Evolutionary conservation across 164 flowering plant species (phyloP).

Genomic region (Piper betle): DNA sequence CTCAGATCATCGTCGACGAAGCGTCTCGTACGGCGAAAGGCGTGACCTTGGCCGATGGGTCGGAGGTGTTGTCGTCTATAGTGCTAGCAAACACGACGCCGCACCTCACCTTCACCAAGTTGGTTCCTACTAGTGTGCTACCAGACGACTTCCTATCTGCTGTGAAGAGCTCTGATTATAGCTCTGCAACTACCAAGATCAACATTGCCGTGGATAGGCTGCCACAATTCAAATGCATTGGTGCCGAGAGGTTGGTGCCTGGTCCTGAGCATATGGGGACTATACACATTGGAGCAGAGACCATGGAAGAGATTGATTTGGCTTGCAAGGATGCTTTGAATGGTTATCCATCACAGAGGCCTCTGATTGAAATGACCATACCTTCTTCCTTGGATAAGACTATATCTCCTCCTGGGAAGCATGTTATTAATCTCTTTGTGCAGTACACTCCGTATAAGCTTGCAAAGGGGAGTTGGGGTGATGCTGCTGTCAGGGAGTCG

Average conservation of each 20-base stretch:
- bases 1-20: slow-evolving; percentile 33
- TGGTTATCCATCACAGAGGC: slow-evolving; percentile 77
- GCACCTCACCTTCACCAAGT: slow-evolving; percentile 75
- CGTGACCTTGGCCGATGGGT: slow-evolving; percentile 79
- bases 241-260: slow-evolving; percentile 41
- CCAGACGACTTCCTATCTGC: slow-evolving; percentile 59
- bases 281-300: slow-evolving; percentile 92
- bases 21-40: slow-evolving; percentile 59
- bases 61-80: slow-evolving; percentile 48
- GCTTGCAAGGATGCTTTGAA: slow-evolving; percentile 74
- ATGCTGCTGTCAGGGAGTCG: slow-evolving; percentile 64
- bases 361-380: slow-evolving; percentile 95
- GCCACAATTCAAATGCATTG: slow-evolving; percentile 51
- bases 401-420: slow-evolving; percentile 92
- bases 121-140: slow-evolving; percentile 56
- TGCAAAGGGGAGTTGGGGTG: slow-evolving; percentile 76
- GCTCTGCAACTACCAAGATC: slow-evolving; percentile 94
- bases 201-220: slow-evolving; percentile 72
- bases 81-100: slow-evolving; percentile 95
- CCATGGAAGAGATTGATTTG: slow-evolving; percentile 79
- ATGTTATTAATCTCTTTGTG: slow-evolving; percentile 78
- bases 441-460: slow-evolving; percentile 94
- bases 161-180: slow-evolving; percentile 62
- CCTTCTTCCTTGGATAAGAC: slow-evolving; percentile 88
- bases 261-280: slow-evolving; percentile 95